Base-by-base conservation (phyloP, 345 rosid genomes). In the Draba incana region DNA sequence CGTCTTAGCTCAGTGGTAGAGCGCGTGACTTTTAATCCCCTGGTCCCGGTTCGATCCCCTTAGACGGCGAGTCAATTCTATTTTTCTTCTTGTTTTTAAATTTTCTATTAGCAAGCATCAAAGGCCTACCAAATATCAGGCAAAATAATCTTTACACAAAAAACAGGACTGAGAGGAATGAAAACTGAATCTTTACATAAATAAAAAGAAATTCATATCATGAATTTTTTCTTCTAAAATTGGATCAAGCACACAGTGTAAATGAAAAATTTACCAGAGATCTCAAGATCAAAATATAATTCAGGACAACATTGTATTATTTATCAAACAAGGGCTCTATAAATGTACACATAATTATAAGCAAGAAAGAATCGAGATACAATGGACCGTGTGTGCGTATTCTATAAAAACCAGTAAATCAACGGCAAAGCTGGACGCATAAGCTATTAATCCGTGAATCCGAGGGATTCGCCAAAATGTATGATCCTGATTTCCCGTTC, bases 361-460 rank as follows among this genome's bases (percentile, higher is more conserved):
- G 52, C 54, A 65, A 57, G 51, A 47, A 55, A 63, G n/a, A 64
- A 48, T 39, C 0, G 39, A 35, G 50, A 59, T 59, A 59, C 37
- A 41, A 7, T 35, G 50, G 35, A 37, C 7, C 2, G 46, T 43
- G 54, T 56, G 57, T 43, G 14, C n/a, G 23, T 37, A 14, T 49
- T 30, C 31, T 47, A 25, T 35, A 12, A 66, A 64, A 57, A 55
- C 4, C 43, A 65, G 49, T 1, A 23, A 37, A 72, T 82, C 83
- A 88, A 45, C 81, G 61, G 65, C 97, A 90, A 39, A 84, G 84
- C 80, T 81, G 71, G 45, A 75, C 65, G 49, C 97, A 90, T 43
- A 88, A 68, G 52, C 84, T 79, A 65, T 68, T 79, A 20, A 88
- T 82, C 82, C 85, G 60, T 14, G 92, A 74, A 46, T 4, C 39